Evolutionary conservation across 2,329 filamentous ascomycete genomes (phyloP).

Genomic region (Ilyonectria mors-panacis): DNA sequence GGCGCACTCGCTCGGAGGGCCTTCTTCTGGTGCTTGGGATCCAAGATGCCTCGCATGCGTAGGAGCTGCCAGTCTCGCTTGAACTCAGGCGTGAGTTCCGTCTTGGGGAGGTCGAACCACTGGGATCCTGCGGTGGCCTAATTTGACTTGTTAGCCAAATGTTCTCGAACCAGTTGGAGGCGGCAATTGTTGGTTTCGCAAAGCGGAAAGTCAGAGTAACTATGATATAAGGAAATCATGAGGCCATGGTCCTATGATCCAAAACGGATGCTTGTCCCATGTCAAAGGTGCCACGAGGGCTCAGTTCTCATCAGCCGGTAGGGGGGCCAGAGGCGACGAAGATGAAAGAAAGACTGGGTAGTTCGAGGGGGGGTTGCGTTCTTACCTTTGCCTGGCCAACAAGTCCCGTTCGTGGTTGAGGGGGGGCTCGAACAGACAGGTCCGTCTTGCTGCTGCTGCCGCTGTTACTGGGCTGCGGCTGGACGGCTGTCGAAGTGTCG

Average conservation of each 20-base stretch:
- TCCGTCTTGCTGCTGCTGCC: conserved; percentile 37
- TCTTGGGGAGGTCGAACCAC: conserved; percentile 92
- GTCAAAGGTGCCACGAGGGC: conserved; percentile 56
- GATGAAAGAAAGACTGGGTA: too few relatives aligned
- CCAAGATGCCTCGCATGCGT: conserved; percentile 89
- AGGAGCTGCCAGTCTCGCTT: conserved; percentile 92
- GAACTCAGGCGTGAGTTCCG: conserved; percentile 85
- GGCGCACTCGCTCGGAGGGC: conserved; percentile 78
- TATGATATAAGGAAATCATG: conserved; percentile 73
- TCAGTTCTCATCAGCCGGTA: conserved; percentile 58
- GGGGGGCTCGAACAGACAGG: conserved; percentile 45
- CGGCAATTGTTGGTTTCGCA: conserved; percentile 19
- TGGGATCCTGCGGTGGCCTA: conserved; percentile 78
- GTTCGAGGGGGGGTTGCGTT: not conserved
- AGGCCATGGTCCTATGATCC: conserved; percentile 70
- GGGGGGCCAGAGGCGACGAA: conserved; percentile 10
- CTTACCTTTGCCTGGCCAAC: conserved; percentile 51
- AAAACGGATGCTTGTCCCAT: conserved; percentile 58
- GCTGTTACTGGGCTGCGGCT: conserved; percentile 29
- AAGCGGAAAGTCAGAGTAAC: conserved; percentile 76
- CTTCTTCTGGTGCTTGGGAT: conserved; percentile 95
- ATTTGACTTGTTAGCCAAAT: conserved; percentile 33
- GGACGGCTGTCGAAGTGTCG: conserved; percentile 31
- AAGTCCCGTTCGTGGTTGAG: conserved; percentile 40
- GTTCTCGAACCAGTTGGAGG: not conserved